A percentile compares a stretch with the other conserved stretches of the same genome.
phyloP scores from a whole-genome alignment of 441 rosid genomes.

The Corymbia citriodora region DNA sequence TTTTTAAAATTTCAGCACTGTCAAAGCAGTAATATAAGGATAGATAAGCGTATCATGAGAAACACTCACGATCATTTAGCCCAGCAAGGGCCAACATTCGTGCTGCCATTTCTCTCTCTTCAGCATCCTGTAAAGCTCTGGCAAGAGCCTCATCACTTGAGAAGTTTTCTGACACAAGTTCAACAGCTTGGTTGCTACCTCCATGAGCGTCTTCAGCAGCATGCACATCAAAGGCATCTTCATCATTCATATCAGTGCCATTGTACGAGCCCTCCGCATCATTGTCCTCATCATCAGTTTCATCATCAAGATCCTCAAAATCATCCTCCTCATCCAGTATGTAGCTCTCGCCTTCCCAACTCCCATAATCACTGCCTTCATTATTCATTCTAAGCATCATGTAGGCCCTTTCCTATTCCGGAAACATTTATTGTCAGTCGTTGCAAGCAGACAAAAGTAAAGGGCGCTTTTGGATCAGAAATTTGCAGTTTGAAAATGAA shows the following conservation, averaged over 20 bases:
- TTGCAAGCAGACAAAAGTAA: background rate
- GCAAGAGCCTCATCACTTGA: conserved; percentile 90
- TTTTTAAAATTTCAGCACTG: background rate
- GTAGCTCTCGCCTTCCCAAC: conserved; percentile 78
- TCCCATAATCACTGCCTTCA: conserved; percentile 71
- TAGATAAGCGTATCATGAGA: background rate
- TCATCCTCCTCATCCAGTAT: conserved; percentile 58
- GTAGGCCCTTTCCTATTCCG: conserved; percentile 74
- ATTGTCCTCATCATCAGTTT: conserved; percentile 22
- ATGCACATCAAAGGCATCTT: conserved; percentile 51
- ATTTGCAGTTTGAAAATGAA: background rate
- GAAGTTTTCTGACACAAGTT: conserved; percentile 41
- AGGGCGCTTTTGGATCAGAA: background rate
- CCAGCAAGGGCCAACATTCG: conserved; percentile 71
- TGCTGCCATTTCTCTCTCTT: conserved; percentile 78
- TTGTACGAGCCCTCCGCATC: conserved; percentile 29
- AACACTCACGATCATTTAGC: conserved; percentile 48
- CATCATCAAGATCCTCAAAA: conserved; percentile 55
- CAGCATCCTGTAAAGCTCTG: conserved; percentile 85
- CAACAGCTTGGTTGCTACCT: conserved; percentile 23
- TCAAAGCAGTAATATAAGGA: background rate
- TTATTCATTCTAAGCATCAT: conserved; percentile 72
- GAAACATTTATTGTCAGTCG: background rate
- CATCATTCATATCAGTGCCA: conserved; percentile 31
- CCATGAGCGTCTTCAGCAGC: conserved; percentile 33